Evolutionary conservation across 2,329 filamentous ascomycete species (phyloP), one percentile per base, ranked within the genome.

Genomic region (Microdochium bolleyi): DNA sequence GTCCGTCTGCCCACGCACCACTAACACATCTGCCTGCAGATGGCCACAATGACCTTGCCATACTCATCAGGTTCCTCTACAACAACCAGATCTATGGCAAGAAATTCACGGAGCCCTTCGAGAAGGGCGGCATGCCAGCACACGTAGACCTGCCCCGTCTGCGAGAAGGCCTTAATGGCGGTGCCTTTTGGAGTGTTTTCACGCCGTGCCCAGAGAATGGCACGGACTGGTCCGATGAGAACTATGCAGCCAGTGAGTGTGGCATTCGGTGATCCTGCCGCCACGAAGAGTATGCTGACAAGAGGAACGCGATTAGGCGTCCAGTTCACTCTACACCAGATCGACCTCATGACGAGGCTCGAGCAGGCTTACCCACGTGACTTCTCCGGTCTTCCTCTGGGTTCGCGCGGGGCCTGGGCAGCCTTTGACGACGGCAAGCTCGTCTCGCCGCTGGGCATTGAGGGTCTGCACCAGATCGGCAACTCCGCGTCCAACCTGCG

Each of bases 121-220:
- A 85, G 58, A 72, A 87, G 22, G 89, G 88, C 30, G 81, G 80
- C 1, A 70, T 95, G 51, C 63, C 67, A 0, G 76, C 76, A 3
- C 88, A 97, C 59, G 86, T 94, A 51, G 92, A 97, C 66, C 72
- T 96, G 9, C 84, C 87, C 1, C 83, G 92, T 4, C 76, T 96
- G 49, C 76, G 80, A 34, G 69, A 81, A 50, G 91, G 92, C 1
- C 76, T 78, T 59, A 83, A 86, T 56, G 91, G 91, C 38, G 92
- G 91, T 52, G 85, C 88, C n/a, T 96, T 96, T 67, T 96, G 92
- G 92, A 92, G 87, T 64, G 89, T 94, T 10, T 97, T 79, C 62
- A 83, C 87, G 41, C 81, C 82, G 0, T 96, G 92, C 63, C 91
- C 92, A 0, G 67, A 69, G 11, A 83, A 92, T 61, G 83, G 82